Conservation (phyloP, 495 filamentous ascomycete genomes). For the Podospora appendiculata region DNA sequence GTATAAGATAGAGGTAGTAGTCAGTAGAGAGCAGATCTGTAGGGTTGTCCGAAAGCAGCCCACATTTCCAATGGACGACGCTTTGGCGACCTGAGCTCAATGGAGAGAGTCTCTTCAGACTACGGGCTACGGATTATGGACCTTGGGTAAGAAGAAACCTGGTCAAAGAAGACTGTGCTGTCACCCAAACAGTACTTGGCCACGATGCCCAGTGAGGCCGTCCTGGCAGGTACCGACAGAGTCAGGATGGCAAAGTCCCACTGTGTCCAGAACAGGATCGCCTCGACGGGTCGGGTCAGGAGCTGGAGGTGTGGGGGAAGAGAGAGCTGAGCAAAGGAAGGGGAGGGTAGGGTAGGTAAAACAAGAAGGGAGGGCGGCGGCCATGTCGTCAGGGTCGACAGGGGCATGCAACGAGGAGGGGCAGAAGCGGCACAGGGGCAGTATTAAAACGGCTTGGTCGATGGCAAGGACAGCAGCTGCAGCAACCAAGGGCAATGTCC, state of each 20-base stretch:
- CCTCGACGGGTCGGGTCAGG: conserved; percentile 2
- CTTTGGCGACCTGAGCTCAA: too few relatives aligned
- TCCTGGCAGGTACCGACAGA: conserved; percentile 2
- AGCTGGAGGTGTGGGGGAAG: conserved; percentile 16
- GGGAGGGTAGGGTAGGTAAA: background rate
- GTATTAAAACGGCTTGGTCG: background rate
- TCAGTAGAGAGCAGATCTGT: background rate
- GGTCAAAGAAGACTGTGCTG: too few relatives aligned
- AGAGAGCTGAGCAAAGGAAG: conserved; percentile 2
- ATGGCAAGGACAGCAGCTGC: background rate
- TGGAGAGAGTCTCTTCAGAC: too few relatives aligned
- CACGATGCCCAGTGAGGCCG: background rate
- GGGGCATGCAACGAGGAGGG: background rate
- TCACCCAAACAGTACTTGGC: background rate
- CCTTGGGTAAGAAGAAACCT: too few relatives aligned
- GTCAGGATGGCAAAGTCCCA: background rate
- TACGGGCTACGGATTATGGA: too few relatives aligned
- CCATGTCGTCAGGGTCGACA: conserved; percentile 16
- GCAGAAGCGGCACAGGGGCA: background rate
- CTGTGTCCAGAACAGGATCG: conserved; percentile 9
- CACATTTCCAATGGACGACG: background rate
- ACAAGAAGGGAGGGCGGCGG: background rate
- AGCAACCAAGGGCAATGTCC: background rate
- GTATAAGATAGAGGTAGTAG: background rate
- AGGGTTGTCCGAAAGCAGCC: conserved; percentile 15